These are phyloP conservation scores for Thermothielavioides terrestris DNA, from an alignment of 495 filamentous ascomycete species.

Conservation along the genomic window DNA sequence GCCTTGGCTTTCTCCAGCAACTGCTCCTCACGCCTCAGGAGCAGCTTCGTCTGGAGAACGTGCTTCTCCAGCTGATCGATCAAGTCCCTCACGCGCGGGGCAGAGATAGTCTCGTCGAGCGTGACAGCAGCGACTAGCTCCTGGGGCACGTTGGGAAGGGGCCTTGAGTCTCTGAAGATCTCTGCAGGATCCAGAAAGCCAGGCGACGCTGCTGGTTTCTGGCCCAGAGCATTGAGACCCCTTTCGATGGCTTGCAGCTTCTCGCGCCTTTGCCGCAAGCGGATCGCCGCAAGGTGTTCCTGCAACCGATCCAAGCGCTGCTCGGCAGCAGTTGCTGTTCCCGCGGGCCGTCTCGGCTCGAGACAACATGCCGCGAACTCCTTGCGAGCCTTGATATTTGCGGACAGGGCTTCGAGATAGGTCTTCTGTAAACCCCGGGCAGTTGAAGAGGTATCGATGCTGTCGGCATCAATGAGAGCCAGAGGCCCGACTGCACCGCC, in stretches of 20 bases:
- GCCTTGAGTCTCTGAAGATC: slow-evolving; percentile 33
- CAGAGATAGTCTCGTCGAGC: slow-evolving; percentile 23
- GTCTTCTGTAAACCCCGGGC: slow-evolving; percentile 34
- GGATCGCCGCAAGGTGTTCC: slow-evolving; percentile 41
- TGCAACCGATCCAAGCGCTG: slow-evolving; percentile 27
- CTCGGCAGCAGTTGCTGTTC: background rate
- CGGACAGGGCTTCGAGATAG: slow-evolving; percentile 51
- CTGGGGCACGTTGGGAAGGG: slow-evolving; percentile 40
- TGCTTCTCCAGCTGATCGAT: slow-evolving; percentile 56
- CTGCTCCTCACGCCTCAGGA: slow-evolving; percentile 53
- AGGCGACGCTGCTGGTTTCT: slow-evolving; percentile 45
- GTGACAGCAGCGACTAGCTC: slow-evolving; percentile 38
- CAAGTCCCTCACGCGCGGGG: slow-evolving; percentile 38
- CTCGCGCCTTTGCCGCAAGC: slow-evolving; percentile 46
- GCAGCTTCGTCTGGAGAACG: slow-evolving; percentile 52
- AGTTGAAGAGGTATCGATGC: slow-evolving; percentile 13
- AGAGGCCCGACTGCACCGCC: slow-evolving; percentile 27
- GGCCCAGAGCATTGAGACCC: slow-evolving; percentile 37
- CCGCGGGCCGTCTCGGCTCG: slow-evolving; percentile 9
- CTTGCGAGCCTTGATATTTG: slow-evolving; percentile 46
- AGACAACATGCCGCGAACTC: slow-evolving; percentile 34
- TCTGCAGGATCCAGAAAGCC: slow-evolving; percentile 40
- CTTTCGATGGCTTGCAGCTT: slow-evolving; percentile 42
- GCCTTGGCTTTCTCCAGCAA: slow-evolving; percentile 50
- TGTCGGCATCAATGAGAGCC: slow-evolving; percentile 28